phyloP scores from a whole-genome alignment of 176 grass and related monocot genomes.

The Dactylis glomerata region DNA sequence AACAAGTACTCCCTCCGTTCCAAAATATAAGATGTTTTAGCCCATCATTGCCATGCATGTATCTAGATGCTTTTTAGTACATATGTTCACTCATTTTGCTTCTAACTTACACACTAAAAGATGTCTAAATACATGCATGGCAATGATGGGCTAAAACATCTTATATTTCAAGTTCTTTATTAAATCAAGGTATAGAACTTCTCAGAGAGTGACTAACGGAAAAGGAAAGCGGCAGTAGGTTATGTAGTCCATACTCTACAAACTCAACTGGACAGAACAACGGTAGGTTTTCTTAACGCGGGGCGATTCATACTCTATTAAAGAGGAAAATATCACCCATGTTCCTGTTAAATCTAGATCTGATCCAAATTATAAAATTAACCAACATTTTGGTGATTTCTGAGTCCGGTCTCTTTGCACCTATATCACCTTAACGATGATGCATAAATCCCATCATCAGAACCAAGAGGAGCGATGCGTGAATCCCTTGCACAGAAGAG shows the following conservation, averaged over 20 bases:
- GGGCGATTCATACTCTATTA: background rate
- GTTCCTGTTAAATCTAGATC: background rate
- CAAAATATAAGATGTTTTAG: too few relatives aligned
- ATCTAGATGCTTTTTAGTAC: too few relatives aligned
- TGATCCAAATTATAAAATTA: background rate
- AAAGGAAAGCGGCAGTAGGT: background rate
- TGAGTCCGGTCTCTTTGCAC: background rate
- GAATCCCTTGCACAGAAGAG: background rate
- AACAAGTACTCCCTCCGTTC: background rate
- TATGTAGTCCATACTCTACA: background rate
- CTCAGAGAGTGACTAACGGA: background rate
- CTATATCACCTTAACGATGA: background rate
- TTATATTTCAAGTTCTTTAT: background rate
- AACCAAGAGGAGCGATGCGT: background rate
- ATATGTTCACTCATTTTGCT: too few relatives aligned
- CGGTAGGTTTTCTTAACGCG: background rate
- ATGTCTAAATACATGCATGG: too few relatives aligned
- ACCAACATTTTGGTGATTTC: background rate
- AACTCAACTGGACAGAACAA: background rate
- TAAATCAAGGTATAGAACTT: background rate
- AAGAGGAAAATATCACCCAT: background rate
- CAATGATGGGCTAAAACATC: too few relatives aligned
- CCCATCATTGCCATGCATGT: too few relatives aligned
- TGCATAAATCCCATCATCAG: conserved; percentile 6
- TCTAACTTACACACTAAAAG: too few relatives aligned